Evolutionary conservation across 441 rosid species (phyloP).

Genomic region (Eugenia klotzschiana): DNA sequence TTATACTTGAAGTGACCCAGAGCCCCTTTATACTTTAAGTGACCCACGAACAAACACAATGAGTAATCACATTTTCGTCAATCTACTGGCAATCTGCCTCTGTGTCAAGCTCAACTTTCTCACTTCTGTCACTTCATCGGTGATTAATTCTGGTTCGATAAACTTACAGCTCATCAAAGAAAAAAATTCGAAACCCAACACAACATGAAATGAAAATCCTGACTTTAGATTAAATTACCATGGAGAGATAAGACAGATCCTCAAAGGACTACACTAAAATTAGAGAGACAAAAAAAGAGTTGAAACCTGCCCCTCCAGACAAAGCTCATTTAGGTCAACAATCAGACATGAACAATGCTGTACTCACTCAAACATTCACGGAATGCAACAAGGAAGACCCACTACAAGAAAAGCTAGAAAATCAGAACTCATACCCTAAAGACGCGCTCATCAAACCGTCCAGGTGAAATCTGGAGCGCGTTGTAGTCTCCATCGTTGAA

Average conservation of each 20-base stretch:
- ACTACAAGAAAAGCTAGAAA: neutral
- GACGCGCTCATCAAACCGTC: constrained; percentile 71
- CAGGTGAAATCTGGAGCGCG: constrained; percentile 91
- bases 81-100: neutral
- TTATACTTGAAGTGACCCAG: neutral
- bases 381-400: neutral
- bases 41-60: neutral
- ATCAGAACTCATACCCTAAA: constrained; percentile 42
- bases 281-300: neutral
- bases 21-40: neutral
- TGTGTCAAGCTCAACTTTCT: neutral
- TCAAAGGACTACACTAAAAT: neutral
- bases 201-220: neutral
- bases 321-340: neutral
- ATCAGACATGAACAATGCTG: neutral
- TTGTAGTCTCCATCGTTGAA: constrained; percentile 84
- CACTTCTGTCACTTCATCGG: neutral
- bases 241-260: neutral
- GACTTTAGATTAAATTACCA: neutral
- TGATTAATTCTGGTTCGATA: neutral
- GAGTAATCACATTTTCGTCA: neutral
- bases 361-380: neutral
- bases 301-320: neutral
- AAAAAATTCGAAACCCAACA: neutral
- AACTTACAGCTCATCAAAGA: neutral